phyloP scores from a whole-genome alignment of 2,329 filamentous ascomycete species.

The Colletotrichum tropicale region DNA sequence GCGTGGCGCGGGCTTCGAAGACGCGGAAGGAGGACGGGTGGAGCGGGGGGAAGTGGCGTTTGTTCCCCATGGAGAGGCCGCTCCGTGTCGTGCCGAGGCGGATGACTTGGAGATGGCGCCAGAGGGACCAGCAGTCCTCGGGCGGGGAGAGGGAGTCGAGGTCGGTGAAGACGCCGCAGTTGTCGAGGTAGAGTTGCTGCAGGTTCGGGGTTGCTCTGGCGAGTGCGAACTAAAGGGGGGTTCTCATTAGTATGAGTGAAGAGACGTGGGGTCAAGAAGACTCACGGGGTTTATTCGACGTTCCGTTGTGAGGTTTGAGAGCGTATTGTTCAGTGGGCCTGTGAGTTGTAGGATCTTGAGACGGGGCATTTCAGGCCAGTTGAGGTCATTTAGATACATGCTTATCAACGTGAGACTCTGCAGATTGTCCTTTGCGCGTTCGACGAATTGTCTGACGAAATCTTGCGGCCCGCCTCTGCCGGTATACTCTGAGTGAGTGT shows the following conservation, averaged over 20 bases:
- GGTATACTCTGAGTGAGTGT: neutral
- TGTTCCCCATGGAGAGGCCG: slow-evolving; percentile 18
- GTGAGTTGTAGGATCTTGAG: slow-evolving; percentile 12
- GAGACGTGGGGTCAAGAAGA: no score
- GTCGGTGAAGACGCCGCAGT: slow-evolving; percentile 14
- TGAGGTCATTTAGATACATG: slow-evolving; percentile 13
- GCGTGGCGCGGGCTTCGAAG: slow-evolving; percentile 27
- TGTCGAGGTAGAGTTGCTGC: slow-evolving; percentile 13
- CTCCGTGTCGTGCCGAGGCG: slow-evolving; percentile 25
- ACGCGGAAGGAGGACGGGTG: slow-evolving; percentile 24
- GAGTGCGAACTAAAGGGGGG: neutral
- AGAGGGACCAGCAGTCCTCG: slow-evolving; percentile 24
- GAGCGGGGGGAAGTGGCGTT: slow-evolving; percentile 20
- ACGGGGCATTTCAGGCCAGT: slow-evolving; percentile 14
- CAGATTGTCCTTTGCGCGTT: neutral
- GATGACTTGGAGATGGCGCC: slow-evolving; percentile 34
- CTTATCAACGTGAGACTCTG: neutral
- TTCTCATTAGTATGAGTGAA: neutral
- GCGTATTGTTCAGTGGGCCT: neutral
- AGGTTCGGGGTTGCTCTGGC: slow-evolving; percentile 16
- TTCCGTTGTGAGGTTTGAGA: neutral
- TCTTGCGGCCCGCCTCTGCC: slow-evolving; percentile 6
- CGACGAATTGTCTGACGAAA: slow-evolving; percentile 7
- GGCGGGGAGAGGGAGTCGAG: slow-evolving; percentile 11
- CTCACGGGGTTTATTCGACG: slow-evolving; percentile 10